phyloP scores from a whole-genome alignment of 1,139 yeast genomes.

The Pichia sp. region DNA sequence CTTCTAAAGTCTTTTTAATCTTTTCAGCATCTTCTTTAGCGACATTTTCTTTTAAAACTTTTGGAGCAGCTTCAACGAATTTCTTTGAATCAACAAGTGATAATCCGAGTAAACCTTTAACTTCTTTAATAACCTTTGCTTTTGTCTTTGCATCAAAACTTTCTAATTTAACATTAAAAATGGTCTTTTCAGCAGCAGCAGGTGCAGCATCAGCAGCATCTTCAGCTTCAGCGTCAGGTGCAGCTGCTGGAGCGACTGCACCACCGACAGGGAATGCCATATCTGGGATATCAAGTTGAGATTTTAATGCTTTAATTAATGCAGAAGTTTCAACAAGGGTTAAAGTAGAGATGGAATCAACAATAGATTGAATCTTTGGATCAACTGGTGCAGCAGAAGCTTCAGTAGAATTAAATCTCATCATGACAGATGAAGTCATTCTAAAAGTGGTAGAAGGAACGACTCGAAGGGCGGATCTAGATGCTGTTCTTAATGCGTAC shows the following conservation, averaged over 20 bases:
- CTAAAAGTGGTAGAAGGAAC: too few relatives aligned
- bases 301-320: constrained; percentile 76
- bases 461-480: constrained; percentile 12
- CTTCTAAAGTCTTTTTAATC: constrained; percentile 89
- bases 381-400: constrained; percentile 57
- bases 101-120: constrained; percentile 83
- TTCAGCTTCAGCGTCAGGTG: constrained; percentile 51
- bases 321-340: constrained; percentile 86
- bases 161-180: constrained; percentile 86
- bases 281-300: constrained; percentile 86
- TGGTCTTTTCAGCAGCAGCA: constrained; percentile 86
- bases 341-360: constrained; percentile 82
- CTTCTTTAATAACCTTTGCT: constrained; percentile 97
- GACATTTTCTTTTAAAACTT: constrained; percentile 78
- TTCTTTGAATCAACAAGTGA: constrained; percentile 96
- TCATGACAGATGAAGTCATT: neutral
- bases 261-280: constrained; percentile 63
- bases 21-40: constrained; percentile 88
- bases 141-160: constrained; percentile 90
- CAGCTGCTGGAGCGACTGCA: constrained; percentile 46
- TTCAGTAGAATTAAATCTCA: constrained; percentile 34
- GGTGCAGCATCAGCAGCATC: constrained; percentile 64
- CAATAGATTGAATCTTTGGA: constrained; percentile 83
- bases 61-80: constrained; percentile 96
- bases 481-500: constrained; percentile 8